phyloP scores from a whole-genome alignment of 805 yeast species.

The Deakozyma indianensis region DNA sequence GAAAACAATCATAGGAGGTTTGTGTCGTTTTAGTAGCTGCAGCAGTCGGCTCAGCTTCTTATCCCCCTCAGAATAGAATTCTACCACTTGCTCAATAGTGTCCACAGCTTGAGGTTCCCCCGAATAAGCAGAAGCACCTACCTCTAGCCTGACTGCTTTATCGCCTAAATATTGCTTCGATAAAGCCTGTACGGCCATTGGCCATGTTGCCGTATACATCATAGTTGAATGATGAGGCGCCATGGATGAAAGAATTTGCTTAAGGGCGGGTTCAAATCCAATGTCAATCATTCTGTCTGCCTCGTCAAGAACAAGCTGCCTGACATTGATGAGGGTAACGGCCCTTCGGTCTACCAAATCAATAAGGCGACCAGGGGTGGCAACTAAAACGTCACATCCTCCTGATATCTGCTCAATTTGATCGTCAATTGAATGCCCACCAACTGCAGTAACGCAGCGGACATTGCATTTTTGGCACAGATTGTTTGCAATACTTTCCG shows the following conservation, averaged over 20 bases:
- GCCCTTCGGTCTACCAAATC: slow-evolving; percentile 66
- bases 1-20: slow-evolving; percentile 62
- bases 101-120: slow-evolving; percentile 42
- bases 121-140: slow-evolving; percentile 31
- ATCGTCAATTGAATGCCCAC: slow-evolving; percentile 77
- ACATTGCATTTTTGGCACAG: slow-evolving; percentile 27
- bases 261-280: slow-evolving; percentile 79
- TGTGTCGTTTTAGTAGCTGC: slow-evolving; percentile 24
- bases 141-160: slow-evolving; percentile 39
- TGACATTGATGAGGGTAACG: slow-evolving; percentile 43
- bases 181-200: slow-evolving; percentile 53
- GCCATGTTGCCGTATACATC: slow-evolving; percentile 94
- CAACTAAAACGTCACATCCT: slow-evolving; percentile 68
- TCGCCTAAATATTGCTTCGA: slow-evolving; percentile 44
- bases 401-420: slow-evolving; percentile 42
- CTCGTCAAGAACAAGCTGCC: slow-evolving; percentile 72
- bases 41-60: slow-evolving; percentile 31
- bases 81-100: slow-evolving; percentile 56
- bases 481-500: slow-evolving; percentile 47
- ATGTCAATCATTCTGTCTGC: slow-evolving; percentile 93
- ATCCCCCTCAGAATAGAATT: slow-evolving; percentile 32
- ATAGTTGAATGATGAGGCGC: slow-evolving; percentile 48
- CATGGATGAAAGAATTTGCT: slow-evolving; percentile 29
- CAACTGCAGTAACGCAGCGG: slow-evolving; percentile 52
- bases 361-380: slow-evolving; percentile 85